These are phyloP conservation scores for Cutaneotrichosporon cyanovorans DNA, from an alignment of 1,284 basidiomycete species.

Conservation along the genomic window DNA sequence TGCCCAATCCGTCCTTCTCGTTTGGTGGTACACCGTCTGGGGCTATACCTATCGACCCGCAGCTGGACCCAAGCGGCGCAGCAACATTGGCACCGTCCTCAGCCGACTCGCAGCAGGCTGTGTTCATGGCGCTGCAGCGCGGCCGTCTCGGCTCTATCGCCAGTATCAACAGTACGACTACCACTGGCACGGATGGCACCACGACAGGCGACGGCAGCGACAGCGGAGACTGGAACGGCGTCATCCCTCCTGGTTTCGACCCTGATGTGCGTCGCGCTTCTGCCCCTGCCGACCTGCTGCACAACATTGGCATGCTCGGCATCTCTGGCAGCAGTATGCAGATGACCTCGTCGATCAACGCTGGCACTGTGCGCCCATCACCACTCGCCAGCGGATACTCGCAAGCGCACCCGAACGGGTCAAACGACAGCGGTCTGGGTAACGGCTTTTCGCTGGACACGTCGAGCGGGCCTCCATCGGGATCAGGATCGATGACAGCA, in stretches of 20 bases:
- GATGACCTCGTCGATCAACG: background rate
- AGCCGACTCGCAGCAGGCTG: slow-evolving; percentile 17
- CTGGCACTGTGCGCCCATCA: slow-evolving; percentile 5
- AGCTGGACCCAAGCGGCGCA: background rate
- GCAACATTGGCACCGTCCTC: background rate
- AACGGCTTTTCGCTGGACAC: no score
- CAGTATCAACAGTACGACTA: slow-evolving; percentile 19
- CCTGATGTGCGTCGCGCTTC: slow-evolving; percentile 26
- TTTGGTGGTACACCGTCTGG: slow-evolving; percentile 25
- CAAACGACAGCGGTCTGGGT: background rate
- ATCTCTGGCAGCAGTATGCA: slow-evolving; percentile 11
- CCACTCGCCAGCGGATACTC: slow-evolving; percentile 5
- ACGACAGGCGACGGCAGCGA: slow-evolving; percentile 26
- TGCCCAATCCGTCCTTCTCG: slow-evolving; percentile 37
- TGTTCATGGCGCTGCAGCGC: slow-evolving; percentile 28
- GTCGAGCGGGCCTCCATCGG: background rate
- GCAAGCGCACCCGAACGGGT: background rate
- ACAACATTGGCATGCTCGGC: slow-evolving; percentile 26
- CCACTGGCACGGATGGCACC: slow-evolving; percentile 19
- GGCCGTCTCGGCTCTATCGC: slow-evolving; percentile 37
- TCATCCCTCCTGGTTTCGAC: slow-evolving; percentile 20
- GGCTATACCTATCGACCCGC: background rate
- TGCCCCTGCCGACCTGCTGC: slow-evolving; percentile 23
- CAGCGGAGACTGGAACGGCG: slow-evolving; percentile 6
- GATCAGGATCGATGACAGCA: background rate